phyloP scores from a whole-genome alignment of 768 basidiomycete species.

The Mycena chlorophos region DNA sequence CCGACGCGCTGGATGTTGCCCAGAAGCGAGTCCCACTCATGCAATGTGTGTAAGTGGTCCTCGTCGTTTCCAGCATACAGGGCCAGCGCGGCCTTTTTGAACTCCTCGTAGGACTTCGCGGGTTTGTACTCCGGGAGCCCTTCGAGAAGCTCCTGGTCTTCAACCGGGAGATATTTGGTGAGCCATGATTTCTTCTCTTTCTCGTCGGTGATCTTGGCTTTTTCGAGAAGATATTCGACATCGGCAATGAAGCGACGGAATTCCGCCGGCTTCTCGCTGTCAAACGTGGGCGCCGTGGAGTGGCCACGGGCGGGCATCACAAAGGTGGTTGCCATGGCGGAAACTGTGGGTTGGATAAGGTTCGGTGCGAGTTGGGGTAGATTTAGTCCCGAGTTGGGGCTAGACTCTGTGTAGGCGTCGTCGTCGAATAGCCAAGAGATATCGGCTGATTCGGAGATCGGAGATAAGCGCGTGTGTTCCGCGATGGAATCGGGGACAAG shows the following conservation, averaged over 20 bases:
- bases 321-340: neutral
- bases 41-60: slow-evolving; percentile 15
- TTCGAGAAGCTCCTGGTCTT: slow-evolving; percentile 21
- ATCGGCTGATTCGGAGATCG: too few species aligned
- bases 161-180: slow-evolving; percentile 9
- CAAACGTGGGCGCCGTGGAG: slow-evolving; percentile 20
- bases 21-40: slow-evolving; percentile 26
- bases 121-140: slow-evolving; percentile 9
- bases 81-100: slow-evolving; percentile 23
- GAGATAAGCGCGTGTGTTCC: too few species aligned
- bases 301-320: slow-evolving; percentile 21
- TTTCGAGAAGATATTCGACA: slow-evolving; percentile 14
- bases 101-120: slow-evolving; percentile 20
- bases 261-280: slow-evolving; percentile 14
- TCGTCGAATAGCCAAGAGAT: too few species aligned
- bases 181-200: slow-evolving; percentile 18
- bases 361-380: neutral
- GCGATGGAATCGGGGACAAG: too few species aligned
- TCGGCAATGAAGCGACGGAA: slow-evolving; percentile 20
- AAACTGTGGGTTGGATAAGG: neutral
- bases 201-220: slow-evolving; percentile 2
- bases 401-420: neutral
- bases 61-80: slow-evolving; percentile 25
- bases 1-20: slow-evolving; percentile 13
- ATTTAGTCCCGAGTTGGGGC: neutral